These are phyloP conservation scores for Chlorophyllum brunneum DNA, from an alignment of 768 basidiomycete species.

Conservation along the genomic window DNA sequence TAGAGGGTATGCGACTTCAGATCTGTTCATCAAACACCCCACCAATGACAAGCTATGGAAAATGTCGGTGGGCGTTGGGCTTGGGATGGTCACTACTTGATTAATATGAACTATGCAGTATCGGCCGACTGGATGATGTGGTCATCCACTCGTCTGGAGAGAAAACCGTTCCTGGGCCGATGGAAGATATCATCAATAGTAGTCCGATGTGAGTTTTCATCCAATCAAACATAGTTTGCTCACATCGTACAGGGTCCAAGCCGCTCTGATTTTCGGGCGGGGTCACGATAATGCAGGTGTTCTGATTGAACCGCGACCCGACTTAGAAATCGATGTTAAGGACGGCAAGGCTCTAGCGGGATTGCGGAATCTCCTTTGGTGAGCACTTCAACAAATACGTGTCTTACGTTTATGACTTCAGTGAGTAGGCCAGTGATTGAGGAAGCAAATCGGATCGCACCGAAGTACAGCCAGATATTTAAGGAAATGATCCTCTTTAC, in stretches of 20 bases:
- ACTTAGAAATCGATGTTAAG: slow-evolving; percentile 23
- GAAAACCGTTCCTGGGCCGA: slow-evolving; percentile 32
- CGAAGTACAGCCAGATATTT: slow-evolving; percentile 43
- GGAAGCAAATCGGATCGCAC: slow-evolving; percentile 41
- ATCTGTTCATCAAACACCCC: slow-evolving; percentile 41
- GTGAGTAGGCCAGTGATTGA: slow-evolving; percentile 33
- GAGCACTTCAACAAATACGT: slow-evolving; percentile 3
- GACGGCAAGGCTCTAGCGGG: slow-evolving; percentile 20
- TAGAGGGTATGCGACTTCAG: slow-evolving; percentile 39
- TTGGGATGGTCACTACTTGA: neutral
- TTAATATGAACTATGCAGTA: slow-evolving; percentile 18
- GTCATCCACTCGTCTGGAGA: slow-evolving; percentile 32
- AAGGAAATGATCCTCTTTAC: slow-evolving; percentile 51
- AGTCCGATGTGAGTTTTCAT: slow-evolving; percentile 22
- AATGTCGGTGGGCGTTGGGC: slow-evolving; percentile 27
- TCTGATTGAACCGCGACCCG: slow-evolving; percentile 27
- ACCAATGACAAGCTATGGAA: slow-evolving; percentile 38
- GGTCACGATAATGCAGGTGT: slow-evolving; percentile 31
- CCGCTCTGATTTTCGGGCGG: slow-evolving; percentile 41
- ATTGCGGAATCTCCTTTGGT: slow-evolving; percentile 38
- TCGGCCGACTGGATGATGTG: slow-evolving; percentile 39
- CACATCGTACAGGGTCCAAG: slow-evolving; percentile 16
- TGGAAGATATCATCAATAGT: slow-evolving; percentile 25
- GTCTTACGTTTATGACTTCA: neutral
- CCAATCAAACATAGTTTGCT: neutral